Evolutionary conservation across 192 early-diverging fungal genomes (phyloP).

Genomic region (Backusella parvicylindrica): DNA sequence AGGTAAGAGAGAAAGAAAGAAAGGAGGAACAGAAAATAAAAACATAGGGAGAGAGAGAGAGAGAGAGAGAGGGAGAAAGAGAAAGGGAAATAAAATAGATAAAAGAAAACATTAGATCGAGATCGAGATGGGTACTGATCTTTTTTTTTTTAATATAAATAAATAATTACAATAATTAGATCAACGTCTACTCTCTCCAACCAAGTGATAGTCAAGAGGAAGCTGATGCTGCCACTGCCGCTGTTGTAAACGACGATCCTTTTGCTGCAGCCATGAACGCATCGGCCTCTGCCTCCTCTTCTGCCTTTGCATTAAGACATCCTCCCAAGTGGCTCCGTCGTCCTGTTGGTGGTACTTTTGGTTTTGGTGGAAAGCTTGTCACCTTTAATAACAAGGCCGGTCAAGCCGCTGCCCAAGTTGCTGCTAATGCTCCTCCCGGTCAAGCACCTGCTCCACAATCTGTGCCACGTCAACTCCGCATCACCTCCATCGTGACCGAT

Average conservation of each 20-base stretch:
- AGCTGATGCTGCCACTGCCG: conserved; percentile 15
- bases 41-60: too few species aligned
- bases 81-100: too few species aligned
- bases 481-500: conserved; percentile 70
- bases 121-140: conserved; percentile 1
- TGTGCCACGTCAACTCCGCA: conserved; percentile 46
- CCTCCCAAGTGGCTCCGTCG: conserved; percentile 95
- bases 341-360: conserved; percentile 82
- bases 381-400: conserved; percentile 60
- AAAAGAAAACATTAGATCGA: too few species aligned
- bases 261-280: conserved; percentile 48
- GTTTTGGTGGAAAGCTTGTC: conserved; percentile 89
- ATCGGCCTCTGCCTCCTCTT: conserved; percentile 42
- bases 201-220: conserved; percentile 38
- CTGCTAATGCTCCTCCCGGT: conserved; percentile 32
- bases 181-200: conserved; percentile 82
- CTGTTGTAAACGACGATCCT: conserved; percentile 75
- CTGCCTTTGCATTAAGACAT: conserved; percentile 64
- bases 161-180: conserved; percentile 23
- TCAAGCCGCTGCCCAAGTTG: conserved; percentile 26
- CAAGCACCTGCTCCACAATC: conserved; percentile 31
- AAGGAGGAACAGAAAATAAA: not conserved
- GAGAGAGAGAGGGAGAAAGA: too few species aligned
- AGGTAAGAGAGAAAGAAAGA: conserved; percentile 31
- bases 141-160: conserved; percentile 26